Base-by-base conservation (phyloP, 352 stramenopile species). In the Thalassiosira pacifica region DNA sequence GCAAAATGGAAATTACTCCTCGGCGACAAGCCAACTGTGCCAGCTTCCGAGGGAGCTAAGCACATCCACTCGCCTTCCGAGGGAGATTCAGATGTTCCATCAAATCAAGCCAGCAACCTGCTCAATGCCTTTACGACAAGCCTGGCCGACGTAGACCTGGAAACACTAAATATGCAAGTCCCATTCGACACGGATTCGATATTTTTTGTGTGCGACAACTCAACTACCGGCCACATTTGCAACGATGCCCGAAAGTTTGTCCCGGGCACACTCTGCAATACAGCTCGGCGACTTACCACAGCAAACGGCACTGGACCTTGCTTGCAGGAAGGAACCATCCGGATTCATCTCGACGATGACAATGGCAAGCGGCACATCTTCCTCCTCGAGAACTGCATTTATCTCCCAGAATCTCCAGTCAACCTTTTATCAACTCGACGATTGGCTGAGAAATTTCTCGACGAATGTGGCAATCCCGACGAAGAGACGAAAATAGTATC, bases 401-500 rank as follows among this genome's bases (percentile, higher is more conserved):
- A 75, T 63, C 66, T 52, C 18, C 68, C 68, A 18, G 31, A 64
- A 2, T 76, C 68, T 32, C 68, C 68, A n/a, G 68, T 76, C 18
- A 66, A 48, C 45, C 27, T 76, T 22, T 48, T 76, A 34, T 76
- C 68, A 2, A 76, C 68, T 18, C 29, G 68, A 55, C 26, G 68
- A 13, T 48, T 76, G 9, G 68, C 45, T 11, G 68, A 76, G 42
- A 66, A 64, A 66, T 48, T 55, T 19, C 29, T 48, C n/a, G 68
- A 76, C 37, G 27, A 4, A 26, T 26, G 48, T 16, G 48, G 48
- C 0, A 76, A 76, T 40, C 68, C 48, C 13, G 65, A 73, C 24
- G 65, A 73, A 60, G 22, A 59, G 19, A 73, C 40, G 6, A 4
- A 16, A 0, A 73, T 73, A 6, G 22, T 37, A 42, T 61, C 22